Evolutionary conservation across 2,329 filamentous ascomycete species (phyloP), one percentile per base, ranked within the genome.

Genomic region (Colletotrichum cereale): DNA sequence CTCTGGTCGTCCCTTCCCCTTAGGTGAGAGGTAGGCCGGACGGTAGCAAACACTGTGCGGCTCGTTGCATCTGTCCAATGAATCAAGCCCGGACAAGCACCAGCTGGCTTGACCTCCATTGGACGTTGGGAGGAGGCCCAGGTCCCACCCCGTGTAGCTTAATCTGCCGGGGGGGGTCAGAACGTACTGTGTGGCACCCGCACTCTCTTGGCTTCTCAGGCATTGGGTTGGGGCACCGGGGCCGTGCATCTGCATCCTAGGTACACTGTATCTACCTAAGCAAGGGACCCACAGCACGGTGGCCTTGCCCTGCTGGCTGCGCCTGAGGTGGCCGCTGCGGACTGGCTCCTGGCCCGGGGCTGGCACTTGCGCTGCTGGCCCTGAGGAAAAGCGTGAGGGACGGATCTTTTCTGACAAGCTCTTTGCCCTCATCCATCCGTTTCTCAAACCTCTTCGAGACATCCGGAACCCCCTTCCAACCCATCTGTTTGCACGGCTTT

Each of bases 391-490:
- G 71, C 52, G 71, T 58, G 47, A 74, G 65, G 55, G 34, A 65
- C 69, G 61, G 65, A 67, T 73, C 65, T 73, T 73, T 73, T 75
- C 74, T 71, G 62, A 24, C 73, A 72, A 73, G 69, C 74, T 66
- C 76, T 75, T 52, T 76, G 72, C 72, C 75, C 64, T 74, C 75
- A 69, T 62, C 65, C 70, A 68, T 44, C 66, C 64, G 55, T 44
- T 66, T 75, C 67, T 75, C 73, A 76, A 76, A 77, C 75, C 72
- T 73, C 75, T 72, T 67, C 71, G 67, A 73, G 67, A 73, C 71
- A 73, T 67, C 67, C 67, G 62, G 62, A 64, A 58, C 71, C 63
- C 63, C 71, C 62, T 73, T 67, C 71, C 62, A 73, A 67, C 55
- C 56, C 66, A 62, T 71, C 60, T 65, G 50, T 71, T 70, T 72